Evolutionary conservation across 208 protist species (phyloP).

Genomic region (Leishmania turanica): DNA sequence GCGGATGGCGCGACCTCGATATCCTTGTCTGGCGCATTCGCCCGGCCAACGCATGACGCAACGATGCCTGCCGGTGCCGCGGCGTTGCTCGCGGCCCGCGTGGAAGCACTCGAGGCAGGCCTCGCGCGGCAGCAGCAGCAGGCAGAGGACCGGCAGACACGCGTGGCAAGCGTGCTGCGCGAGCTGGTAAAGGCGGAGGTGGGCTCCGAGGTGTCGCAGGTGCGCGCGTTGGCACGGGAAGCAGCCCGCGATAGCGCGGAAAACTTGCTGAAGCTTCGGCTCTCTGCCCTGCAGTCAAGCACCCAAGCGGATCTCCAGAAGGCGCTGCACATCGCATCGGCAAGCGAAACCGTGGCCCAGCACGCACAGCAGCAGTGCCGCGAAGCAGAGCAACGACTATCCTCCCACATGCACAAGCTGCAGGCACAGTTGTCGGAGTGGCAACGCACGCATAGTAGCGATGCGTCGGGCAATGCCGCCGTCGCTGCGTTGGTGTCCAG

Average conservation of each 20-base stretch:
- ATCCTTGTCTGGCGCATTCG: neutral
- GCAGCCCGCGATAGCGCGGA: slow-evolving; percentile 65
- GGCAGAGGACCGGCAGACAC: slow-evolving; percentile 52
- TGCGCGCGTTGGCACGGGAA: slow-evolving; percentile 76
- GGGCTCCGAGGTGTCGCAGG: slow-evolving; percentile 60
- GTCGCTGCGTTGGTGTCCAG: neutral
- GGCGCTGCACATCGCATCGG: slow-evolving; percentile 47
- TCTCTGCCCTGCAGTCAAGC: slow-evolving; percentile 52
- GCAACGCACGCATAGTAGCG: slow-evolving; percentile 24
- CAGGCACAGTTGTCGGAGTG: slow-evolving; percentile 28
- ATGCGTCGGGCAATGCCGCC: slow-evolving; percentile 6
- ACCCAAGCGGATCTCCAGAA: slow-evolving; percentile 55
- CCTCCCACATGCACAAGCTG: slow-evolving; percentile 20
- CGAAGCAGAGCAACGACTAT: slow-evolving; percentile 21
- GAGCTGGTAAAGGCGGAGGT: slow-evolving; percentile 66
- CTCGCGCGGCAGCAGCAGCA: slow-evolving; percentile 51
- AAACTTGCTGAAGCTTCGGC: slow-evolving; percentile 59
- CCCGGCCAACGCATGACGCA: neutral
- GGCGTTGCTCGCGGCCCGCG: slow-evolving; percentile 28
- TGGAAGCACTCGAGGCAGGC: slow-evolving; percentile 58
- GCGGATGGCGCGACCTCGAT: neutral
- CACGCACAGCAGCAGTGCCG: slow-evolving; percentile 32
- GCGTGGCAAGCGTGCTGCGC: slow-evolving; percentile 33
- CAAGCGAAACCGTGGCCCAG: slow-evolving; percentile 41
- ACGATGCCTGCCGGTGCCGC: neutral